phyloP scores from a whole-genome alignment of 306 rosid genomes.

The Vigna mungo region DNA sequence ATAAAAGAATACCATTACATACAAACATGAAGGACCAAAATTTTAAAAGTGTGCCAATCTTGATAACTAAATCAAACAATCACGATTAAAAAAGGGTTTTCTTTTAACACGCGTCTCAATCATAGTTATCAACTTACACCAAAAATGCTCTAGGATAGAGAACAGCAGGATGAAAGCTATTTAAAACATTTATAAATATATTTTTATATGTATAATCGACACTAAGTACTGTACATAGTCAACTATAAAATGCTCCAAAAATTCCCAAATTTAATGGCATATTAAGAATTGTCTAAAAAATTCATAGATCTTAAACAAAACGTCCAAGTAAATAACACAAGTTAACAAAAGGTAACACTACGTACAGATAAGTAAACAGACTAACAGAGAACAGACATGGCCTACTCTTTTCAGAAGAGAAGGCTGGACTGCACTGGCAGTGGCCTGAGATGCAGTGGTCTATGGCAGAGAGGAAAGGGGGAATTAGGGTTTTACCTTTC shows the following conservation, averaged over 20 bases:
- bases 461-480: neutral
- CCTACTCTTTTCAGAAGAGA: neutral
- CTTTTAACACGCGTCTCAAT: neutral
- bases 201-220: neutral
- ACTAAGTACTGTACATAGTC: neutral
- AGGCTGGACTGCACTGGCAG: neutral
- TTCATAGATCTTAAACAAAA: neutral
- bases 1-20: neutral
- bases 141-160: neutral
- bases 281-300: neutral
- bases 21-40: neutral
- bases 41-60: slow-evolving; percentile 13
- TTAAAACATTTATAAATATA: neutral
- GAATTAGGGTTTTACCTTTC: neutral
- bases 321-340: neutral
- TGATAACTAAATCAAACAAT: slow-evolving; percentile 26
- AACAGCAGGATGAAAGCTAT: neutral
- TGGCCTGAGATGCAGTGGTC: neutral
- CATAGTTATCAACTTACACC: slow-evolving; percentile 1
- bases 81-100: neutral
- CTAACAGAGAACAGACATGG: neutral
- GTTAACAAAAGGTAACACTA: neutral
- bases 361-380: neutral
- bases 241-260: neutral
- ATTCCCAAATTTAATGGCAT: neutral